Base-by-base conservation (phyloP, 1,284 basidiomycete species). In the Ustilago xerochloae region DNA sequence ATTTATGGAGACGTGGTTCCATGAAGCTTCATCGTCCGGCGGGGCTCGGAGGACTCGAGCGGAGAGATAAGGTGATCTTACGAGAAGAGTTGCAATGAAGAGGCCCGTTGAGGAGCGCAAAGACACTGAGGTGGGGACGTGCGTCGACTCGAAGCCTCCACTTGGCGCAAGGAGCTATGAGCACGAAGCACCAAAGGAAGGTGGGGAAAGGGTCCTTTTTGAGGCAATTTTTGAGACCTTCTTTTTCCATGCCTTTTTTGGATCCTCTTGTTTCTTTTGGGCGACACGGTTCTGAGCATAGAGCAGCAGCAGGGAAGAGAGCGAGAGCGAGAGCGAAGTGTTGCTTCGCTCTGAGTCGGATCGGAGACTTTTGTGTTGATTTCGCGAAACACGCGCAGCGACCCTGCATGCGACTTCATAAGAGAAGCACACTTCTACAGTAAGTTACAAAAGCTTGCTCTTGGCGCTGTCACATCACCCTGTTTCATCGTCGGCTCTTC, bases 361-460 rank as follows among this genome's bases (percentile, higher is more conserved):
- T 48, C 46, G 46, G 46, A 46, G 43, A 24, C 2, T 58, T 41
- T 28, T 58, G 38, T 20, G 46, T 26, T 30, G 36, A 10, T 39
- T 47, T 38, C 7, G 24, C 35, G 35, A n/a, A 51, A 49, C 7
- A 57, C 54, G 54, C 61, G 54, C 61, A 47, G 35, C 48, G 47
- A 64, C 62, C 54, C 62, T 64, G 62, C 62, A 63, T 63, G 53
- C 38, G 30, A n/a, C 35, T 9, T 13, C 35, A 36, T 22, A 4
- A 10, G n/a, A 6, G 30, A 36, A 36, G 10, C 35, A 36, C n/a
- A n/a, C n/a, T n/a, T n/a, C n/a, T n/a, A 36, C 35, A 36, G 15
- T n/a, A 36, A 6, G 15, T 36, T 12, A 36, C 15, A 6, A 15
- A 20, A 43, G 41, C 9, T 13, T 43, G 22, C 22, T 43, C 41